A percentile compares a stretch with the other conserved stretches of the same genome.
Evolutionary conservation across 306 rosid genomes (phyloP).

Genomic region (Abrus pulchellus): DNA sequence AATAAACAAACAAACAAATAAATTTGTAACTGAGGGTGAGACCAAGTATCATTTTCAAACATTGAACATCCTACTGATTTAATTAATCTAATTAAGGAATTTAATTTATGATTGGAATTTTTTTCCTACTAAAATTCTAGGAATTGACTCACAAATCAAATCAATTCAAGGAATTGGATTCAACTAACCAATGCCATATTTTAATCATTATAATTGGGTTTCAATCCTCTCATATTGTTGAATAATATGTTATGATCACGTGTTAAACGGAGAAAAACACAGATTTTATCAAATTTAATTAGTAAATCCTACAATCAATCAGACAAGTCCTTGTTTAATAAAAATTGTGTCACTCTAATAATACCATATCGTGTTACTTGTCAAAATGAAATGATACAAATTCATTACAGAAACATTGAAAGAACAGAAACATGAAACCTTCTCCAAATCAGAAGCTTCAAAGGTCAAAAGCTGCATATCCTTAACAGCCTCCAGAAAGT

Average conservation of each 20-base stretch:
- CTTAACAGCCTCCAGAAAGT: constrained; percentile 96
- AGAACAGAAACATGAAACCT: constrained; percentile 57
- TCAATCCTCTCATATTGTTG: no score
- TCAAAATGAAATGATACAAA: no score
- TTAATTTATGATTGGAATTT: not conserved
- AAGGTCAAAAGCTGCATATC: constrained; percentile 89
- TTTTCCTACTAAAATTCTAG: not conserved
- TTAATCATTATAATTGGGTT: no score
- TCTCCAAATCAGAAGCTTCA: constrained; percentile 95
- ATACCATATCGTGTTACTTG: not conserved
- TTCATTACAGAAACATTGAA: not conserved
- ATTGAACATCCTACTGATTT: no score
- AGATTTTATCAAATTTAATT: no score
- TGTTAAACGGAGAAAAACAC: no score
- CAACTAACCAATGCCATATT: no score
- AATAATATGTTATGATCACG: no score
- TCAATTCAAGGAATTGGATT: no score
- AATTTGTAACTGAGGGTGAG: not conserved
- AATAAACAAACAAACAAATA: not conserved
- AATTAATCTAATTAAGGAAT: not conserved
- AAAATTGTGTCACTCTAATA: not conserved
- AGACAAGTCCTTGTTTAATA: no score
- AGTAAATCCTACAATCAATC: no score
- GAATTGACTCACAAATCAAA: not conserved
- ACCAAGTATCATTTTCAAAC: not conserved